A percentile compares a stretch with the other conserved stretches of the same genome.
Conservation (phyloP, 306 rosid species). For the Cucurbita maxima region DNA sequence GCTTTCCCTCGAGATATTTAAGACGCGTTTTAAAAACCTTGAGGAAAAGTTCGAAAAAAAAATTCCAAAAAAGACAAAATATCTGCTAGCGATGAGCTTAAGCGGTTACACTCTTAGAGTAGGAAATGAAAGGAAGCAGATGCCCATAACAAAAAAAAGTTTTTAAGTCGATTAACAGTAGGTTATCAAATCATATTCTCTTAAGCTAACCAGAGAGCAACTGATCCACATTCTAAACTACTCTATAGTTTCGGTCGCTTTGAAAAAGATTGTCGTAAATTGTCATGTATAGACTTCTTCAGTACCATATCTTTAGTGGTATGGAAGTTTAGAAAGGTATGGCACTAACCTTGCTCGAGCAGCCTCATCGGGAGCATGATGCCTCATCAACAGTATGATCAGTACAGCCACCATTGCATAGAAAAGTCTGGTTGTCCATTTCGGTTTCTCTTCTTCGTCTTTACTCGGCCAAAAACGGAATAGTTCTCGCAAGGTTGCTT, state of each 20-base stretch:
- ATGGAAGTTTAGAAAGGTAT: not conserved
- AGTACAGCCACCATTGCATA: conserved; percentile 66
- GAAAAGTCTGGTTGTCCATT: conserved; percentile 88
- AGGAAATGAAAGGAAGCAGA: not conserved
- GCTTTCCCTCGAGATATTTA: too few species aligned
- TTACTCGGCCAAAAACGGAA: conserved; percentile 89
- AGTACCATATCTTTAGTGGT: not conserved
- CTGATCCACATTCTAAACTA: not conserved
- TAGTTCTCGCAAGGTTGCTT: conserved; percentile 83
- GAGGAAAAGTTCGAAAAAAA: too few species aligned
- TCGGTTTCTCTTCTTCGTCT: conserved; percentile 93
- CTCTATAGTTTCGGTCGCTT: not conserved
- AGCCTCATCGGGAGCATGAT: conserved; percentile 99
- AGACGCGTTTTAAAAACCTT: too few species aligned
- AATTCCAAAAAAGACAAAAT: too few species aligned
- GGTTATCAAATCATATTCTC: not conserved
- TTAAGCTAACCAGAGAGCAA: not conserved
- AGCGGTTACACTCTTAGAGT: not conserved
- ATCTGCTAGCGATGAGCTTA: too few species aligned
- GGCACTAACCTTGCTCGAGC: conserved; percentile 84
- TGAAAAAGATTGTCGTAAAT: too few species aligned
- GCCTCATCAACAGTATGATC: conserved; percentile 71
- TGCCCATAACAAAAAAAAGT: not conserved
- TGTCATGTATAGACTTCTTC: not conserved
- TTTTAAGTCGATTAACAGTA: not conserved